Evolutionary conservation across 768 basidiomycete genomes (phyloP).

Genomic region (Agrocybe praecox): DNA sequence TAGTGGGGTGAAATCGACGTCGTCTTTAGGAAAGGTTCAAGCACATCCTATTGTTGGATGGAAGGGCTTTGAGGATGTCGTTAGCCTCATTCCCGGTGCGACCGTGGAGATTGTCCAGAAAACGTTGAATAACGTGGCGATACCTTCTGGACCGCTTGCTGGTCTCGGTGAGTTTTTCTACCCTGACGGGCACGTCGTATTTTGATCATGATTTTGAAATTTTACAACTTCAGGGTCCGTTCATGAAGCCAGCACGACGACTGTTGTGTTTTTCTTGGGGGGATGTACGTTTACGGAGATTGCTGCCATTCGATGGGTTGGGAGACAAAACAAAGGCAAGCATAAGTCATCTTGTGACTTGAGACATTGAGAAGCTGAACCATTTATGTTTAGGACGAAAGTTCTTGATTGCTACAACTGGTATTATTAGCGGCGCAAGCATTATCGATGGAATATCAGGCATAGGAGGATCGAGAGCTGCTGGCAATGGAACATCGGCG

Average conservation of each 20-base stretch:
- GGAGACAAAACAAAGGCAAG: constrained; percentile 79
- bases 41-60: constrained; percentile 95
- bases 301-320: constrained; percentile 91
- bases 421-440: constrained; percentile 80
- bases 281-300: constrained; percentile 98
- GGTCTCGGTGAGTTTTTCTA: constrained; percentile 12
- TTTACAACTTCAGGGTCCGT: neutral
- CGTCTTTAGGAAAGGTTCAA: constrained; percentile 56
- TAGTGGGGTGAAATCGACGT: constrained; percentile 37
- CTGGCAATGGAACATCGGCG: constrained; percentile 20
- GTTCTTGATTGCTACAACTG: constrained; percentile 90
- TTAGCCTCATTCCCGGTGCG: constrained; percentile 81
- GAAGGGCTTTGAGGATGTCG: constrained; percentile 95
- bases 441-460: constrained; percentile 70
- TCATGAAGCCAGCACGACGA: constrained; percentile 54
- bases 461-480: constrained; percentile 38
- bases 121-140: constrained; percentile 12
- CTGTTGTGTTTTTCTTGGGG: constrained; percentile 94
- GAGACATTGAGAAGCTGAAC: constrained; percentile 7
- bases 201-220: neutral
- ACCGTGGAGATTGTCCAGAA: constrained; percentile 77
- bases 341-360: constrained; percentile 12
- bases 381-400: constrained; percentile 62
- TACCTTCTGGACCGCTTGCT: constrained; percentile 15
- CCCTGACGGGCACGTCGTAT: neutral